Conservation (phyloP, 345 rosid species). For the Bretschneidera sinensis region DNA sequence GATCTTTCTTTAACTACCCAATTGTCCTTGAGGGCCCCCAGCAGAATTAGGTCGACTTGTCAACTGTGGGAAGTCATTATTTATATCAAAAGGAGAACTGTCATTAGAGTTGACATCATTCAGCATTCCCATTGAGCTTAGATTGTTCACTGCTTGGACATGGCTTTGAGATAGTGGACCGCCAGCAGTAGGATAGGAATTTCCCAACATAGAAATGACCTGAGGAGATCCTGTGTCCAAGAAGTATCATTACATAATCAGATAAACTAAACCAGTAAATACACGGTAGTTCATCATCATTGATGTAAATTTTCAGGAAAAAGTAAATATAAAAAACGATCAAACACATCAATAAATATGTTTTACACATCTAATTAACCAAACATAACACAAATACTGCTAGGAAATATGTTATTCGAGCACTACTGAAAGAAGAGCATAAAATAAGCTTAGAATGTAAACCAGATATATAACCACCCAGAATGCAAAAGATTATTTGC, state of each 20-base stretch:
- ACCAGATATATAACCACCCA: too few relatives aligned
- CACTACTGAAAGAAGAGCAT: too few relatives aligned
- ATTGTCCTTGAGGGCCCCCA: slow-evolving; percentile 97
- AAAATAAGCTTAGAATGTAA: too few relatives aligned
- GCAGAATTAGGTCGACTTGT: slow-evolving; percentile 95
- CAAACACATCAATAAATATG: too few relatives aligned
- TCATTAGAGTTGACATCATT: slow-evolving; percentile 75
- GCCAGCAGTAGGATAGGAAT: slow-evolving; percentile 68
- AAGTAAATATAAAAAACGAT: too few relatives aligned
- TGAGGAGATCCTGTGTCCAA: slow-evolving; percentile 78
- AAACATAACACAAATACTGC: too few relatives aligned
- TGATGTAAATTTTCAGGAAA: too few relatives aligned
- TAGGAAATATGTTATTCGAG: too few relatives aligned
- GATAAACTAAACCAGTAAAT: slow-evolving; percentile 1
- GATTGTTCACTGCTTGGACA: slow-evolving; percentile 78
- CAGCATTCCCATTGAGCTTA: slow-evolving; percentile 78
- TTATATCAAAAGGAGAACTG: slow-evolving; percentile 88
- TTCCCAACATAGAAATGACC: slow-evolving; percentile 80
- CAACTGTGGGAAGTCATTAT: slow-evolving; percentile 87
- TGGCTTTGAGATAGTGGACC: slow-evolving; percentile 89
- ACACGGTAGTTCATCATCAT: too few relatives aligned
- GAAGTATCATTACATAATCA: slow-evolving; percentile 17
- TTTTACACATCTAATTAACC: too few relatives aligned
- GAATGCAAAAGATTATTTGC: too few relatives aligned
- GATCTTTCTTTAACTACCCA: slow-evolving; percentile 43